phyloP scores from a whole-genome alignment of 2,329 filamentous ascomycete species.

The Alternaria incomplexa region DNA sequence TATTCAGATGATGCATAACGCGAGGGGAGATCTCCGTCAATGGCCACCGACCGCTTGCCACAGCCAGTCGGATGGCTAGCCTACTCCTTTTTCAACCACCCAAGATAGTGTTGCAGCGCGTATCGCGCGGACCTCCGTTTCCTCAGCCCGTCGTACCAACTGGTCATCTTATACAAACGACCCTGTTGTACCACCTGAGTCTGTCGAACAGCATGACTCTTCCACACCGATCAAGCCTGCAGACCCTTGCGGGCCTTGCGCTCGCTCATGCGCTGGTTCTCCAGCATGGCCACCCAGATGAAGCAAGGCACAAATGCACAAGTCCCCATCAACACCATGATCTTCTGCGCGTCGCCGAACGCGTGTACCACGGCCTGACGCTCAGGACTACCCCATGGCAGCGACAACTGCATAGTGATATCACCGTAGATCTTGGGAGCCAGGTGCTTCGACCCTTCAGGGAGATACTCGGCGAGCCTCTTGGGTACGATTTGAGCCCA shows the following conservation, averaged over 20 bases:
- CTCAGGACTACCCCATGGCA: constrained; percentile 55
- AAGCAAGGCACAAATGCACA: constrained; percentile 31
- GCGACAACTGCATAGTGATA: constrained; percentile 61
- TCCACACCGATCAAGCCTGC: constrained; percentile 8
- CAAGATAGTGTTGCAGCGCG: neutral
- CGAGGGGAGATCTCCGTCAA: neutral
- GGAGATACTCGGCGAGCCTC: constrained; percentile 23
- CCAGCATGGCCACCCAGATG: constrained; percentile 28
- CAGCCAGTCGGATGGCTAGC: neutral
- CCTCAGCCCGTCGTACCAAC: neutral
- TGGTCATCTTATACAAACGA: neutral
- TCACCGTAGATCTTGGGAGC: constrained; percentile 41
- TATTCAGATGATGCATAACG: neutral
- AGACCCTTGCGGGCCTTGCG: constrained; percentile 10
- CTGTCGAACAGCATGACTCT: neutral
- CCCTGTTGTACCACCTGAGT: neutral
- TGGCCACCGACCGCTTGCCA: neutral
- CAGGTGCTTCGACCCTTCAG: constrained; percentile 10
- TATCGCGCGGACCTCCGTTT: neutral
- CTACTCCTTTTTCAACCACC: neutral
- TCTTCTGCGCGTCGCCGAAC: constrained; percentile 39
- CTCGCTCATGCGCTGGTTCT: constrained; percentile 26
- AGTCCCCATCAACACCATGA: constrained; percentile 39
- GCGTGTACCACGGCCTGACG: constrained; percentile 48
- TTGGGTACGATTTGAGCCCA: constrained; percentile 64